Evolutionary conservation across 2,329 filamentous ascomycete species (phyloP).

Genomic region (Setomelanomma holmii): DNA sequence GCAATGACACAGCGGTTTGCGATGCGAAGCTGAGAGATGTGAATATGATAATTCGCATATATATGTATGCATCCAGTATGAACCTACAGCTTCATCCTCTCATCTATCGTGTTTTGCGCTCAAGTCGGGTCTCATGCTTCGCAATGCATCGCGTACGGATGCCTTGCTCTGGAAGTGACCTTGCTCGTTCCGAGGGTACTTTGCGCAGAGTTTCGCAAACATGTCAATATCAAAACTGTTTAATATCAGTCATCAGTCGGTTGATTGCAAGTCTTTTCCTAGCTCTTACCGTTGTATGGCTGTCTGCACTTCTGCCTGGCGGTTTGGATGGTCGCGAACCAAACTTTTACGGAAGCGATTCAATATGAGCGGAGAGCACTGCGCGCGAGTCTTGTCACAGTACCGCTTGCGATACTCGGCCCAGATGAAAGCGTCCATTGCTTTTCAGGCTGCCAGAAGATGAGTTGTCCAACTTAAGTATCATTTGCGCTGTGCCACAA

Average conservation of each 20-base stretch:
- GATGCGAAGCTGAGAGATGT: too few relatives aligned
- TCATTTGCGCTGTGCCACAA: neutral
- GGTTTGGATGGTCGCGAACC: neutral
- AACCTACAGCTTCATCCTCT: neutral
- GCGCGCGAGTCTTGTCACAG: neutral
- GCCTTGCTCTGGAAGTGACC: neutral
- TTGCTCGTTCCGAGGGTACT: neutral
- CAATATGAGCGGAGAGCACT: neutral
- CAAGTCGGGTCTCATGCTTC: neutral
- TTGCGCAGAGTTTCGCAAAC: neutral
- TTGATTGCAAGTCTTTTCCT: too few relatives aligned
- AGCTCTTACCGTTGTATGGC: neutral
- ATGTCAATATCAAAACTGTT: neutral
- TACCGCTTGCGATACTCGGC: neutral
- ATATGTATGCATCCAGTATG: too few relatives aligned
- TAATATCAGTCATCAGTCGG: too few relatives aligned
- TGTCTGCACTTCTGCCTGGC: neutral
- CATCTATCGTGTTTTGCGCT: neutral
- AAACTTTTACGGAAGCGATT: neutral
- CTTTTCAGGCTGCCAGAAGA: neutral
- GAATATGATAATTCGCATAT: too few relatives aligned
- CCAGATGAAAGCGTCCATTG: neutral
- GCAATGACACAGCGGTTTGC: too few relatives aligned
- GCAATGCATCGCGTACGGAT: neutral
- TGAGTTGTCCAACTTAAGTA: too few relatives aligned